Conservation (phyloP, 352 stramenopile species). For the Albugo laibachii region DNA sequence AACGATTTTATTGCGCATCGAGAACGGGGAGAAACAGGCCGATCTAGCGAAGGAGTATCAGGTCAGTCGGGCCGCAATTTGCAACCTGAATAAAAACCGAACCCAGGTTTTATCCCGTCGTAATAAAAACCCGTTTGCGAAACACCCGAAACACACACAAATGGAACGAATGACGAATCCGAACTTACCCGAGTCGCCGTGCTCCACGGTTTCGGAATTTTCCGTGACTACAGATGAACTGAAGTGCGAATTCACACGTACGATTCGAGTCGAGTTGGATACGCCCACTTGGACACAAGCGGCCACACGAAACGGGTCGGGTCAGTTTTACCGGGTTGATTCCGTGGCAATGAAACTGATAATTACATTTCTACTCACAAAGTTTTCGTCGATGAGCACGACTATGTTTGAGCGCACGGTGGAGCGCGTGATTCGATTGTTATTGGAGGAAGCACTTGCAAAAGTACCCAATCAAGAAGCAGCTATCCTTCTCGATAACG, state of each 20-base stretch:
- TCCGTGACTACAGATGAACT: too few relatives aligned
- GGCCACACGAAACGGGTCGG: slow-evolving; percentile 5
- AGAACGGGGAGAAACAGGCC: slow-evolving; percentile 34
- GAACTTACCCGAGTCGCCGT: too few relatives aligned
- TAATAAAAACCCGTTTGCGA: slow-evolving; percentile 27
- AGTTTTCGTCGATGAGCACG: slow-evolving; percentile 10
- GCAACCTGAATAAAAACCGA: slow-evolving; percentile 40
- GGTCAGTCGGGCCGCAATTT: slow-evolving; percentile 39
- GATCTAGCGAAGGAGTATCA: slow-evolving; percentile 41
- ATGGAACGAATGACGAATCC: too few relatives aligned
- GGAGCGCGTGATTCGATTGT: slow-evolving; percentile 23
- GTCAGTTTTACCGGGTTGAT: slow-evolving; percentile 17
- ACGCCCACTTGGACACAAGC: slow-evolving; percentile 3
- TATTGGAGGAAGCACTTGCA: slow-evolving; percentile 31
- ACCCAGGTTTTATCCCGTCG: slow-evolving; percentile 20
- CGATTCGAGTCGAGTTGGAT: not conserved
- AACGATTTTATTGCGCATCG: slow-evolving; percentile 24
- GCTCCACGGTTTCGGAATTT: too few relatives aligned
- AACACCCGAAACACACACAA: slow-evolving; percentile 28
- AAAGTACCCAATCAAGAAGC: slow-evolving; percentile 17
- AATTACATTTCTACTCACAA: slow-evolving; percentile 17
- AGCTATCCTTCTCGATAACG: slow-evolving; percentile 11
- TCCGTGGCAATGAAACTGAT: slow-evolving; percentile 17
- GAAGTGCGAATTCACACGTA: not conserved
- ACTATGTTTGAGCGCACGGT: slow-evolving; percentile 15